phyloP scores from a whole-genome alignment of 2,329 filamentous ascomycete species.

The Didymella keratinophila region DNA sequence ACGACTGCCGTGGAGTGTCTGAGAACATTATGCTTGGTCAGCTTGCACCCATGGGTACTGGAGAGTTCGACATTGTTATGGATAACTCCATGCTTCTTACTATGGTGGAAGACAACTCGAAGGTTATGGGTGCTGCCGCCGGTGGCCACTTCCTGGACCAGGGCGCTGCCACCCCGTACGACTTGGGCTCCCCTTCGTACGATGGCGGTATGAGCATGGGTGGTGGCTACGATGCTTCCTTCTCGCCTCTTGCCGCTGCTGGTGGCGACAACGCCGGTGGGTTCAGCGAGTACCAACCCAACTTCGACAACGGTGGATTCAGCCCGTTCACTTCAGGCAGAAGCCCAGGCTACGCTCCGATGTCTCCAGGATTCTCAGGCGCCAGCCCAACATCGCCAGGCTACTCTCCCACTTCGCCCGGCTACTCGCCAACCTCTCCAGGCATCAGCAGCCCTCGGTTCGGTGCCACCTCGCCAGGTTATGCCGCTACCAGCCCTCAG shows the following conservation, averaged over 20 bases:
- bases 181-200: slow-evolving; percentile 70
- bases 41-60: slow-evolving; percentile 95
- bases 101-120: slow-evolving; percentile 89
- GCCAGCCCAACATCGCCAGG: slow-evolving; percentile 55
- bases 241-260: slow-evolving; percentile 78
- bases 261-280: slow-evolving; percentile 65
- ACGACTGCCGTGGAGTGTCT: slow-evolving; percentile 97
- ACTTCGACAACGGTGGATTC: slow-evolving; percentile 61
- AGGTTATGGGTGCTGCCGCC: slow-evolving; percentile 69
- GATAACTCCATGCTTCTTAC: slow-evolving; percentile 97
- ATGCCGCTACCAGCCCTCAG: slow-evolving; percentile 58
- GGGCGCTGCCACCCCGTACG: slow-evolving; percentile 93
- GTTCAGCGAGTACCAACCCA: slow-evolving; percentile 62
- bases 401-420: slow-evolving; percentile 49
- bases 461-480: slow-evolving; percentile 62
- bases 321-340: slow-evolving; percentile 71
- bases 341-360: slow-evolving; percentile 73
- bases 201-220: slow-evolving; percentile 68
- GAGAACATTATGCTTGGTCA: slow-evolving; percentile 99
- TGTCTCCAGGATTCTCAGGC: slow-evolving; percentile 63
- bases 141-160: slow-evolving; percentile 76
- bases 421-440: slow-evolving; percentile 71
- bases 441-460: slow-evolving; percentile 65
- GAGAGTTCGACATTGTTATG: slow-evolving; percentile 91
- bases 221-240: slow-evolving; percentile 66